Evolutionary conservation across 2,329 filamentous ascomycete species (phyloP), one percentile per base, ranked within the genome.

Genomic region (Aureobasidium vineae): DNA sequence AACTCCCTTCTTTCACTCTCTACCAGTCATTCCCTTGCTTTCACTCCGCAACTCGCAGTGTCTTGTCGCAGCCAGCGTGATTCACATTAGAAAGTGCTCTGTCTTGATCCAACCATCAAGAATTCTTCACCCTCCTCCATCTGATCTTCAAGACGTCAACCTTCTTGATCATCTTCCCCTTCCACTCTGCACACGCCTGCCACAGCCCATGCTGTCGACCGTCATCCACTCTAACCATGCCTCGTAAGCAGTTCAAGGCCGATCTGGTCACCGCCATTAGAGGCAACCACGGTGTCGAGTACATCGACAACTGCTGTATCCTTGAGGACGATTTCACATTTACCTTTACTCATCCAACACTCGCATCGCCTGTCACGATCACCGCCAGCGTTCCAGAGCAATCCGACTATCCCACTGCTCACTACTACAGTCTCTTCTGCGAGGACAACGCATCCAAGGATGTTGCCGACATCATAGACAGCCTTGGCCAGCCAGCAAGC

Each of bases 281-380:
- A 26, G 36, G 33, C 33, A 50, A 76, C 7, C 68, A 72, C 16
- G 72, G 73, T 47, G 72, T 77, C 23, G 71, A 71, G 0, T 77
- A 82, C 57, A 79, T 95, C 56, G 77, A 77, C 56, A 73, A 81
- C 40, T 78, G 96, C 28, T 77, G 78, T 40, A 79, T 80, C 41
- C 89, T 89, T 19, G 86, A 88, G 5, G 88, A 90, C 38, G 89
- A 94, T 75, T 81, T 96, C 66, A 83, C 82, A 16, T 89, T 94
- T 74, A 80, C 77, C 5, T 90, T 83, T 70, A 68, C 73, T 49
- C 77, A 77, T 36, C 19, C 38, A n/a, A 47, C 57, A 6, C 61
- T 69, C 16, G 21, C 31, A 13, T 16, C 43, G 19, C 67, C 66
- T 13, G 54, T 60, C 16, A 61, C 28, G 4, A 65, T 69, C 38